Evolutionary conservation across 2,329 filamentous ascomycete genomes (phyloP), one percentile per base, ranked within the genome.

Genomic region (Rutstroemia sp.): DNA sequence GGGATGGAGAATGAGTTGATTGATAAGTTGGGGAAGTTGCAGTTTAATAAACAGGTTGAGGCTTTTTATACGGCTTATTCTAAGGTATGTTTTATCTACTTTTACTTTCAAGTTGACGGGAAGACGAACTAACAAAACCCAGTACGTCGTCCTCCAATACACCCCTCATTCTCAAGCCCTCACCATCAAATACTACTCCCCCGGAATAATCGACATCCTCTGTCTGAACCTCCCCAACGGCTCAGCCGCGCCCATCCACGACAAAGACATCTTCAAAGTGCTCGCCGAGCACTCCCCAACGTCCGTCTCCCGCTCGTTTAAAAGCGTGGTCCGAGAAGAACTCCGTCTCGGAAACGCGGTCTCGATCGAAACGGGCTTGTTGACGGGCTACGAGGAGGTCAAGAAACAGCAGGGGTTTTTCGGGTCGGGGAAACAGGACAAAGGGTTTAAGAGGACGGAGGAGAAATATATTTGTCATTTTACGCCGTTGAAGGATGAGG

Each of bases 191-290:
- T 78, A 74, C 65, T 75, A 74, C 62, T 79, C 77, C 1, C 69
- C 71, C 6, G 72, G 74, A 10, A 73, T 79, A 49, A 69, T 77
- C 0, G 74, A 78, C 10, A 68, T 79, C 10, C 71, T 83, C 1
- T 74, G 75, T 12, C 69, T 79, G 2, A 69, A 68, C 16, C 64
- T 70, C 14, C 63, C 64, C 8, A 65, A 66, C 37, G 66, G 69
- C 12, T 66, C 67, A 2, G 62, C 66, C 3, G 69, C 71, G 2
- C 67, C 71, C 1, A 70, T 77, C 16, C 65, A 73, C 49, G 73
- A 76, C 48, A 74, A 72, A 59, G 79, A 83, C 58, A 72, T 82
- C 12, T 83, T 83, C 64, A 72, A 75, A 42, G 74, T 82, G n/a
- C 72, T 84, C 4, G 68, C 72, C 4, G 73, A 77, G n/a, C 72